phyloP scores from a whole-genome alignment of 768 basidiomycete genomes.

The Xerocomellus amylosporus region DNA sequence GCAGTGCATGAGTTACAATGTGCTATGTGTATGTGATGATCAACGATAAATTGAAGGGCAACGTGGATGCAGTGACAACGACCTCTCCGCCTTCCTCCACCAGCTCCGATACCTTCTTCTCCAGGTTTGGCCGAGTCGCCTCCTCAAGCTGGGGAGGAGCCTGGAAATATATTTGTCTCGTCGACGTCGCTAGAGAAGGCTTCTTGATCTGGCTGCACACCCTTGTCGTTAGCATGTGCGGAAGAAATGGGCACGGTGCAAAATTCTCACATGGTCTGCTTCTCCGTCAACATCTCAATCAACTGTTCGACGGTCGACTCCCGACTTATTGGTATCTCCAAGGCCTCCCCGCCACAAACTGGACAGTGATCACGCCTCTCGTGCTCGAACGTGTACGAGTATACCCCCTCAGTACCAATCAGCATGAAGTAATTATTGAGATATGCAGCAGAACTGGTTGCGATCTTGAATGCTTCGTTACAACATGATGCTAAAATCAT shows the following conservation, averaged over 20 bases:
- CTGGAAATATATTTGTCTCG: conserved; percentile 85
- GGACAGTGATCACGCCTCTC: conserved; percentile 92
- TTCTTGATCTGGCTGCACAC: conserved; percentile 87
- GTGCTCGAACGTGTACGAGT: conserved; percentile 96
- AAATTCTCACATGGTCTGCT: conserved; percentile 79
- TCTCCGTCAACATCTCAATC: conserved; percentile 84
- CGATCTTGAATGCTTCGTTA: conserved; percentile 99
- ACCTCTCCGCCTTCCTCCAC: conserved; percentile 75
- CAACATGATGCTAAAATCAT: conserved; percentile 79
- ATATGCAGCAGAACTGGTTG: conserved; percentile 90
- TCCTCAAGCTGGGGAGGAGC: conserved; percentile 89
- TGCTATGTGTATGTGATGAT: conserved; percentile 53
- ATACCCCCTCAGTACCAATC: conserved; percentile 93
- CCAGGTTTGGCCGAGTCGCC: conserved; percentile 86
- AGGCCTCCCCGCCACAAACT: conserved; percentile 90
- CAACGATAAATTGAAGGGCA: conserved; percentile 84
- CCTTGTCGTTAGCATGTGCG: background rate
- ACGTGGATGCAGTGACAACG: conserved; percentile 79
- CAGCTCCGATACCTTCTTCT: conserved; percentile 81
- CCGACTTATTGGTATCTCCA: conserved; percentile 66
- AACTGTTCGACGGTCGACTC: conserved; percentile 82
- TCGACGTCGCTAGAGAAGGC: conserved; percentile 81
- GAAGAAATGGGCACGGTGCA: background rate
- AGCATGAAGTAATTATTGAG: conserved; percentile 99
- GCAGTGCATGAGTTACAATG: background rate